Conservation (phyloP, 2,329 filamentous ascomycete genomes). For the Xylariaceae sp. region DNA sequence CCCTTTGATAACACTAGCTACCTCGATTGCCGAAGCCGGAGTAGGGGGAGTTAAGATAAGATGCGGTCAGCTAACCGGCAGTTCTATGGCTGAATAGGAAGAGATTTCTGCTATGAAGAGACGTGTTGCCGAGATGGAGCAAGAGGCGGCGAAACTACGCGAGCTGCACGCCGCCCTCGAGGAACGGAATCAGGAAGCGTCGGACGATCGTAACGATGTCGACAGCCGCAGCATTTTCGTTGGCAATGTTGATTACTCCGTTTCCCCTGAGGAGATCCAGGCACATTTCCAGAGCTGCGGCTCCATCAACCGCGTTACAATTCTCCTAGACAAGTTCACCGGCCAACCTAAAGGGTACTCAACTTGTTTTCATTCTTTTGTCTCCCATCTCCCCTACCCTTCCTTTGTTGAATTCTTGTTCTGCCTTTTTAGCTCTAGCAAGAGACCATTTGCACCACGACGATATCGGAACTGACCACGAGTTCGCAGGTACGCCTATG, state of each 20-base stretch:
- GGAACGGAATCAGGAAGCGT: constrained; percentile 74
- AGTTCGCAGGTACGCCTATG: constrained; percentile 83
- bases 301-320: constrained; percentile 96
- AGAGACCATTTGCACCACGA: neutral
- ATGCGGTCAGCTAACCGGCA: constrained; percentile 25
- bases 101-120: constrained; percentile 86
- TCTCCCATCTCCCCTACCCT: neutral
- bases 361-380: constrained; percentile 49
- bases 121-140: constrained; percentile 84
- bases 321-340: constrained; percentile 95
- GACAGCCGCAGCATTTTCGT: constrained; percentile 96
- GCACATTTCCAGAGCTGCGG: constrained; percentile 97
- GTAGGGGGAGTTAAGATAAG: constrained; percentile 3
- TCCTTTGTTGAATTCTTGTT: neutral
- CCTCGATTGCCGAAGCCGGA: neutral
- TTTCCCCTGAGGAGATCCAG: constrained; percentile 96
- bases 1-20: constrained; percentile 15
- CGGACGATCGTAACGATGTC: constrained; percentile 92
- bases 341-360: constrained; percentile 97
- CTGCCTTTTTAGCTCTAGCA: neutral
- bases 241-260: constrained; percentile 96
- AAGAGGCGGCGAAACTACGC: constrained; percentile 78
- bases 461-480: constrained; percentile 5
- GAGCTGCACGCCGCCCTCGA: constrained; percentile 87
- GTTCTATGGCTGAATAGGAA: constrained; percentile 45